phyloP scores from a whole-genome alignment of 139 green algal species.

The Haematococcus lacustris region DNA sequence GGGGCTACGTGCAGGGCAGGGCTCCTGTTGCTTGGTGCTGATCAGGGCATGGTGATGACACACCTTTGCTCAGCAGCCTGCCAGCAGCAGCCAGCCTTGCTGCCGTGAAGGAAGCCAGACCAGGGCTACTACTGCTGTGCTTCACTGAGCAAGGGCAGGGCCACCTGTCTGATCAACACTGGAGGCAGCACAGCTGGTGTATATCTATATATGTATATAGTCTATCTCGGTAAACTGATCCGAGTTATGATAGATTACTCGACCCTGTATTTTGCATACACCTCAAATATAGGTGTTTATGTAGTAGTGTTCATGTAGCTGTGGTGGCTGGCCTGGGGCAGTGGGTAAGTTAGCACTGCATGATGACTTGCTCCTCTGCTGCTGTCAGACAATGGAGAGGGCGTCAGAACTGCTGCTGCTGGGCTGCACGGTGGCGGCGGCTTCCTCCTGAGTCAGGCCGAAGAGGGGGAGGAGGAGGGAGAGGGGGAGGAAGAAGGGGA shows the following conservation, averaged over 20 bases:
- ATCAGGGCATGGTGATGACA: no score
- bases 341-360: neutral
- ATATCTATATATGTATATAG: no score
- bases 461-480: neutral
- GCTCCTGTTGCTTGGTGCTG: no score
- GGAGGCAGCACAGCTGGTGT: no score
- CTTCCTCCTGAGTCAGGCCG: neutral
- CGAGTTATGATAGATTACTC: no score
- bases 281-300: neutral
- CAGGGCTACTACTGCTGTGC: no score
- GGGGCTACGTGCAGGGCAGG: neutral
- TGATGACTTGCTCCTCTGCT: neutral
- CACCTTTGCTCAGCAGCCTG: no score
- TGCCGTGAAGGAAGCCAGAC: no score
- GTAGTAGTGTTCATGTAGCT: neutral
- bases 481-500: conserved; percentile 8
- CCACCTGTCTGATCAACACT: no score
- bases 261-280: neutral
- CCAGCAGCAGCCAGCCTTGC: no score
- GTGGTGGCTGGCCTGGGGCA: neutral
- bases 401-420: neutral
- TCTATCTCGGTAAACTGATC: no score
- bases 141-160: no score
- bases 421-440: neutral
- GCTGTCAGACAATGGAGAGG: neutral